phyloP scores from a whole-genome alignment of 2,329 filamentous ascomycete species.

The Ceratocystiopsis minuta region DNA sequence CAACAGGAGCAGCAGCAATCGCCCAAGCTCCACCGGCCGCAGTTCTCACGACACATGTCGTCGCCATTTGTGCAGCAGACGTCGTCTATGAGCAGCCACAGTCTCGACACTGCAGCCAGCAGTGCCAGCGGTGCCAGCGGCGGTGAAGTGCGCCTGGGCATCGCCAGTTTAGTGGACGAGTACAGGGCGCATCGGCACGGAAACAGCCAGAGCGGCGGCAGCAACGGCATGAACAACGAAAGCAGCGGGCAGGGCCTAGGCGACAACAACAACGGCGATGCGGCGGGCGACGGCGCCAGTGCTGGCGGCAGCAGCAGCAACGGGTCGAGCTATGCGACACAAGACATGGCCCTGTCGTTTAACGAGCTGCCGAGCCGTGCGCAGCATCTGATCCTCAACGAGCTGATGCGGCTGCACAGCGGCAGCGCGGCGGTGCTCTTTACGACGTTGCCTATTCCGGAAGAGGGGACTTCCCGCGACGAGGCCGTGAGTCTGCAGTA shows the following conservation, averaged over 20 bases:
- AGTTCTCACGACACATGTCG: slow-evolving; percentile 3
- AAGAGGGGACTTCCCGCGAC: slow-evolving; percentile 55
- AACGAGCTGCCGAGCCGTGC: slow-evolving; percentile 73
- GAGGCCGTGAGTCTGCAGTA: slow-evolving; percentile 56
- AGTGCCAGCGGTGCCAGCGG: too few species aligned
- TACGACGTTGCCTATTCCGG: slow-evolving; percentile 66
- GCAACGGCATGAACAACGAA: too few species aligned
- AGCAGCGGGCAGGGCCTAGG: not conserved
- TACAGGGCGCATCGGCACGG: slow-evolving; percentile 13
- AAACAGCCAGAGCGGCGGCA: not conserved
- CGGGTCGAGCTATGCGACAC: slow-evolving; percentile 7
- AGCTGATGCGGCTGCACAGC: slow-evolving; percentile 55
- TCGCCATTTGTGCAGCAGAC: slow-evolving; percentile 2
- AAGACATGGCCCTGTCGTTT: slow-evolving; percentile 50
- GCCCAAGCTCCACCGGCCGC: slow-evolving; percentile 1
- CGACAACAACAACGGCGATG: not conserved
- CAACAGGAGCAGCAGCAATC: slow-evolving; percentile 11
- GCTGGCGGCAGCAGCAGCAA: not conserved
- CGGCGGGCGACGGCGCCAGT: not conserved
- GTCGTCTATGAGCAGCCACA: not conserved
- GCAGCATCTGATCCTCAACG: slow-evolving; percentile 74
- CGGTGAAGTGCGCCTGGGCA: slow-evolving; percentile 22
- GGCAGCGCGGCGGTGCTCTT: slow-evolving; percentile 49
- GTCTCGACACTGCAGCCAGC: too few species aligned
- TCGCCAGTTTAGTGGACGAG: slow-evolving; percentile 25